Base-by-base conservation (phyloP, 2,329 filamentous ascomycete species). In the Tolypocladium amazonense region DNA sequence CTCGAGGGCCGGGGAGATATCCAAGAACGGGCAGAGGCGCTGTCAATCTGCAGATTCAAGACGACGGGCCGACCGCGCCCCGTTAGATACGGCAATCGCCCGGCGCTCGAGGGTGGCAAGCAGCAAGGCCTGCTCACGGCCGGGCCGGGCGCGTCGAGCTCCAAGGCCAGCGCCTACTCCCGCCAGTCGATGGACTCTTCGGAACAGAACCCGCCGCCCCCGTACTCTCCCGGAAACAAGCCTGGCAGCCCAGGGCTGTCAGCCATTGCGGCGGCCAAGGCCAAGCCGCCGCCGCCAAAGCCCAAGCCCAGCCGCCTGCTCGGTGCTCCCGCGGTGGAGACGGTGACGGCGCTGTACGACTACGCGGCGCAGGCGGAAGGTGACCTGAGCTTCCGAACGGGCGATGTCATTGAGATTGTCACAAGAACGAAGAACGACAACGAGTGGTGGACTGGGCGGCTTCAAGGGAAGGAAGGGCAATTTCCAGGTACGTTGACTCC, bases 341-440 rank as follows among this genome's bases (percentile, higher is more conserved):
- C 84, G 0, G 92, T 89, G 39, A 97, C 92, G 3, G 94, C 94
- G 9, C 76, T 99, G 62, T 99, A 97, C 74, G 94, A 97, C 70
- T 99, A 96, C 70, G 90, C 96, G 63, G 94, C 94, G 7, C 92
- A 97, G 72, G 92, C 93, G 1, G 92, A 96, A 64, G 92, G 92
- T 3, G 94, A 99, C 71, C 77, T 99, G 63, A 96, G 90, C 68
- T 99, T 99, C 76, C 83, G 82, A 23, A 86, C 90, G 0, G 92
- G 93, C 6, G 94, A 99, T 63, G 77, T 88, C 5, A 97, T 99
- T 68, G 92, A 97, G 73, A 92, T 99, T 66, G 73, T 94, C 2
- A 82, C 81, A 62, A 83, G 90, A 65, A 96, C 91, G n/a, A 81
- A 83, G 63, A 97, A 96, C 68, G 87, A 90, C 57, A 97, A 99